Base-by-base conservation (phyloP, 2,329 filamentous ascomycete genomes). In the Endocalyx cinctus region DNA sequence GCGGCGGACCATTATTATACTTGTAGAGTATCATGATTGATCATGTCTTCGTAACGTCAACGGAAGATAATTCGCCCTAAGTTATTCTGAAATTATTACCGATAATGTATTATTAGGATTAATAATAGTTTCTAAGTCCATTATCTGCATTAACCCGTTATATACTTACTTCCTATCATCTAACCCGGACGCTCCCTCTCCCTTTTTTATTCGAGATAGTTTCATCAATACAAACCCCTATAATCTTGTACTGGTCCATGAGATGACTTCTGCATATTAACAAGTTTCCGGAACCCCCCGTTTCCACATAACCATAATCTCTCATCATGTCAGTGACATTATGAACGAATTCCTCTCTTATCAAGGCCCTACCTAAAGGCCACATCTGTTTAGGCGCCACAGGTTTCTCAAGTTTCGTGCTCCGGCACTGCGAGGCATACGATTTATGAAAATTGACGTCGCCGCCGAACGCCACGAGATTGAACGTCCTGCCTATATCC, bases 311-410 rank as follows among this genome's bases (percentile, higher is more conserved):
- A 5, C 35, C 41, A 15, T 37, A 44, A 8, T 39, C 18, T 15
- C 41, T 35, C 15, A 42, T n/a, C n/a, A 37, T 18, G 12, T 37
- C 16, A 18, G 5, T n/a, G 6, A 39, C 17, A 10, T 13, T 12
- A 16, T 55, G 51, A 7, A 17, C 40, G 36, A 52, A 55, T 15
- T 50, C 46, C 14, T 50, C 48, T 10, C 39, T 43, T 12, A 57
- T 43, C 23, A 57, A 25, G 7, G 47, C 51, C 15, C 52, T 37
- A 1, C 41, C 39, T 3, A 8, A 34, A 8, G 47, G 48, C 25
- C 31, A 36, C 1, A 20, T 11, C 17, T n/a, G 25, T 10, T 27
- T 33, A 4, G 35, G 25, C 10, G 7, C 2, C 4, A 43, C 34
- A 3, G 11, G 20, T 14, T 43, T 40, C 11, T 38, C 35, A 7